phyloP scores from a whole-genome alignment of 2,329 filamentous ascomycete genomes.

The Apiospora rasikravindrae region DNA sequence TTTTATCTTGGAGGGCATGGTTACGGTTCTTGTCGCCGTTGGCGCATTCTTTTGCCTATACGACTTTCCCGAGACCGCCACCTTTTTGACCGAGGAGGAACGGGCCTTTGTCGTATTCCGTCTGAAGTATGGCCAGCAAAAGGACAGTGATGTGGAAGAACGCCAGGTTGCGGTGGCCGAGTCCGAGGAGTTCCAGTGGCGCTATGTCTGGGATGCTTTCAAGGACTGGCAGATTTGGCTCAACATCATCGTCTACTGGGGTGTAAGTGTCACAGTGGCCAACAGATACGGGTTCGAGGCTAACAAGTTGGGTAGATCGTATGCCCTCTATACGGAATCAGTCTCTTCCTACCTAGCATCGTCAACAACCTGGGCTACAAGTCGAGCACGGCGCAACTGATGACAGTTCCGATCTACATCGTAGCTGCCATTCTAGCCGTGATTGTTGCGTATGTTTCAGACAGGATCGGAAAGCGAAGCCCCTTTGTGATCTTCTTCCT shows the following conservation, averaged over 20 bases:
- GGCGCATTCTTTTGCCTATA: constrained; percentile 73
- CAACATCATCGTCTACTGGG: constrained; percentile 41
- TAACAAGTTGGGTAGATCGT: constrained; percentile 47
- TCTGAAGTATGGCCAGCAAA: constrained; percentile 54
- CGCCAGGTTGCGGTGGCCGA: constrained; percentile 43
- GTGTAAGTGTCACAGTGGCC: constrained; percentile 41
- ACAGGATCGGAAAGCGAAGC: constrained; percentile 56
- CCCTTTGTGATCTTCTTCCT: constrained; percentile 62
- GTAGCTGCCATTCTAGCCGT: constrained; percentile 66
- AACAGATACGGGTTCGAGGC: constrained; percentile 35
- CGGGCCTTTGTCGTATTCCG: constrained; percentile 72
- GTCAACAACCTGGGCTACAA: constrained; percentile 64
- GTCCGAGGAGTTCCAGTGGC: constrained; percentile 28
- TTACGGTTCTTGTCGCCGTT: constrained; percentile 67
- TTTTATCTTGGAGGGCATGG: constrained; percentile 73
- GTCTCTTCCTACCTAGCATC: constrained; percentile 68
- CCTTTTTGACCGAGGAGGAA: constrained; percentile 74
- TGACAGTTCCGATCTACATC: constrained; percentile 66
- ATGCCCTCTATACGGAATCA: constrained; percentile 61
- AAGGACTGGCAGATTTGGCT: constrained; percentile 47
- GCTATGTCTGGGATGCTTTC: constrained; percentile 37
- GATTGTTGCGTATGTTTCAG: constrained; percentile 58
- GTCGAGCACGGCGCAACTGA: constrained; percentile 64
- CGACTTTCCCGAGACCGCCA: constrained; percentile 82
- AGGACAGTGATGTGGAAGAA: constrained; percentile 31